Evolutionary conservation across 2,329 filamentous ascomycete genomes (phyloP).

Genomic region (Didymosphaeria variabile): DNA sequence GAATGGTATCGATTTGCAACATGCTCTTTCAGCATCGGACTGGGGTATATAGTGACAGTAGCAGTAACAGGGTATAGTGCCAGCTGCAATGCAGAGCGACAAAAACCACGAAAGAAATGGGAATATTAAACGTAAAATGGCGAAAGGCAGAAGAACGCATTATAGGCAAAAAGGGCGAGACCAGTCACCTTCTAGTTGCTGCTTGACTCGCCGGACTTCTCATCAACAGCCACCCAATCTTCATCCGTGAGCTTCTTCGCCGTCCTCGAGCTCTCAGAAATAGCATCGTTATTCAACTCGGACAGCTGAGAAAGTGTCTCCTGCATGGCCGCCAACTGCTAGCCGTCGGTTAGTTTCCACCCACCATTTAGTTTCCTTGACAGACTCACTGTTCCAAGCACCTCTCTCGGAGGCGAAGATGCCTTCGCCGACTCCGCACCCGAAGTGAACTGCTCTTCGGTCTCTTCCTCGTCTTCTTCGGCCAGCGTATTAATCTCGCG

Average conservation of each 20-base stretch:
- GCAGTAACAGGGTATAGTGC: conserved; percentile 12
- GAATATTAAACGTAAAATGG: not conserved
- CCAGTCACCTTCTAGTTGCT: not conserved
- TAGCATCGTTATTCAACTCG: conserved; percentile 47
- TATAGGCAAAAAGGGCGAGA: not conserved
- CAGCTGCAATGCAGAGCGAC: not conserved
- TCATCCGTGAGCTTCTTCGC: conserved; percentile 42
- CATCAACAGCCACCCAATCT: conserved; percentile 32
- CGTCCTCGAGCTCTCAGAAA: conserved; percentile 45
- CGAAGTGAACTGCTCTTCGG: conserved; percentile 28
- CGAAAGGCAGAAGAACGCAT: not conserved
- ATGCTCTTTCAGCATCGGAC: not conserved
- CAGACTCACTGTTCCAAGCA: conserved; percentile 48
- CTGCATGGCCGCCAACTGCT: conserved; percentile 52
- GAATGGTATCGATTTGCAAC: not conserved
- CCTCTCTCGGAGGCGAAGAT: conserved; percentile 31
- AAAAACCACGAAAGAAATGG: not conserved
- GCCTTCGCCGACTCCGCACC: conserved; percentile 19
- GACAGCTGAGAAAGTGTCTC: conserved; percentile 45
- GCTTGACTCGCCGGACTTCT: conserved; percentile 12
- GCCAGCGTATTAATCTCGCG: conserved; percentile 41
- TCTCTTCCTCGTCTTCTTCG: conserved; percentile 41
- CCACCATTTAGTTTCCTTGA: conserved; percentile 3
- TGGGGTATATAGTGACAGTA: conserved; percentile 9
- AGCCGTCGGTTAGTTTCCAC: conserved; percentile 38